These are phyloP conservation scores for Diaporthe aspalathi DNA, from an alignment of 2,329 filamentous ascomycete genomes.

Conservation along the genomic window DNA sequence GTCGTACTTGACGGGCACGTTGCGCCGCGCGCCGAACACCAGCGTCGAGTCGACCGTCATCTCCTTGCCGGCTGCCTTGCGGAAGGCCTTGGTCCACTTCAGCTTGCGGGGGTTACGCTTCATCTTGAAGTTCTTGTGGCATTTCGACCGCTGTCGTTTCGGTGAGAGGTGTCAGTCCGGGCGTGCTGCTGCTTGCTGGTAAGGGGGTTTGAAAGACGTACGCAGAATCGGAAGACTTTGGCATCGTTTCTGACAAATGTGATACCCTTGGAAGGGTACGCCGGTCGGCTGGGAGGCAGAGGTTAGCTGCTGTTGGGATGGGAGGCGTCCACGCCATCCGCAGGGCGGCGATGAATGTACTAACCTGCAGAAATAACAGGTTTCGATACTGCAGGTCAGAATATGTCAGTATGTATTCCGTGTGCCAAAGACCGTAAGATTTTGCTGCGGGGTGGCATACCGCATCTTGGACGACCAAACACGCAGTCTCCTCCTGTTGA, in stretches of 20 bases:
- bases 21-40: constrained; percentile 90
- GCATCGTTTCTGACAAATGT: constrained; percentile 77
- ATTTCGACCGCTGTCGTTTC: constrained; percentile 62
- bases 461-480: constrained; percentile 44
- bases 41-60: constrained; percentile 96
- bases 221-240: constrained; percentile 74
- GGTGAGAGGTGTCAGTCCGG: constrained; percentile 7
- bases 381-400: constrained; percentile 62
- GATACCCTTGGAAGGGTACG: constrained; percentile 74
- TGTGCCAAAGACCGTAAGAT: not conserved
- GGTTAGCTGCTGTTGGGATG: not conserved
- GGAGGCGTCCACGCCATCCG: not conserved
- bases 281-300: constrained; percentile 62
- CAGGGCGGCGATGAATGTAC: not conserved
- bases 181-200: not conserved
- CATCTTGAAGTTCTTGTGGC: constrained; percentile 87
- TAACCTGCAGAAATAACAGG: constrained; percentile 74
- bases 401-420: not conserved
- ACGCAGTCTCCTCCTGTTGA: constrained; percentile 30
- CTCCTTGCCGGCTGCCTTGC: constrained; percentile 83
- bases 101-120: constrained; percentile 95
- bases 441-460: constrained; percentile 41
- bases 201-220: constrained; percentile 14
- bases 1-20: constrained; percentile 96
- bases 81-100: constrained; percentile 93